These are phyloP conservation scores for Fraxinus velutina DNA, from an alignment of 305 asterid genomes.

Conservation along the genomic window DNA sequence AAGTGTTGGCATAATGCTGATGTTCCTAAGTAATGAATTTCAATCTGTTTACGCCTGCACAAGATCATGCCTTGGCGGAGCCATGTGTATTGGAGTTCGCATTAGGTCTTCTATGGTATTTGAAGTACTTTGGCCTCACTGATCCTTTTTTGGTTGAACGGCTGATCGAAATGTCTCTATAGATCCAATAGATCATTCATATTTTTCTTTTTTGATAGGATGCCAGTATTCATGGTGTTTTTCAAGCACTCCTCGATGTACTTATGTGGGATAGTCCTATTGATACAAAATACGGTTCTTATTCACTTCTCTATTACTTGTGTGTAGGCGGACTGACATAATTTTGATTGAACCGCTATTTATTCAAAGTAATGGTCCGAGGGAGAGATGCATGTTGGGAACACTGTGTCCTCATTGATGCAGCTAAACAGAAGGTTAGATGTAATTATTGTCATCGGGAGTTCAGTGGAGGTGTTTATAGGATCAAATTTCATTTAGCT, in stretches of 20 bases:
- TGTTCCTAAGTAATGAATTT: background rate
- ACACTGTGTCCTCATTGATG: slow-evolving; percentile 51
- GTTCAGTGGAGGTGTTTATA: slow-evolving; percentile 52
- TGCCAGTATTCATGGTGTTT: background rate
- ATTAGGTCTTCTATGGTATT: background rate
- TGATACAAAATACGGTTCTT: background rate
- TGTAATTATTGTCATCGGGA: slow-evolving; percentile 48
- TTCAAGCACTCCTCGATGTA: background rate
- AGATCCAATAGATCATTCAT: background rate
- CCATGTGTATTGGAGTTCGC: background rate
- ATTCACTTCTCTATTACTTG: background rate
- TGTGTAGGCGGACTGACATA: background rate
- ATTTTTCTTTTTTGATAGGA: background rate
- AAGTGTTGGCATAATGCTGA: background rate
- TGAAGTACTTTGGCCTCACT: background rate
- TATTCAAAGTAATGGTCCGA: slow-evolving; percentile 34
- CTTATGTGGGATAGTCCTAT: background rate
- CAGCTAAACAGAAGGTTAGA: slow-evolving; percentile 44
- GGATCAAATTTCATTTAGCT: slow-evolving; percentile 52
- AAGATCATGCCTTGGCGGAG: background rate
- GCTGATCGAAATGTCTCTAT: background rate
- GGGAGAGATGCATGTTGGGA: slow-evolving; percentile 55
- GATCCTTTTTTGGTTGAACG: background rate
- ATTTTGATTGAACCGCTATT: background rate
- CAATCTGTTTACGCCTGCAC: background rate